A percentile compares a stretch with the other conserved stretches of the same genome.
Evolutionary conservation across 1,139 yeast genomes (phyloP).

Genomic region (Kluyveromyces marxianus): DNA sequence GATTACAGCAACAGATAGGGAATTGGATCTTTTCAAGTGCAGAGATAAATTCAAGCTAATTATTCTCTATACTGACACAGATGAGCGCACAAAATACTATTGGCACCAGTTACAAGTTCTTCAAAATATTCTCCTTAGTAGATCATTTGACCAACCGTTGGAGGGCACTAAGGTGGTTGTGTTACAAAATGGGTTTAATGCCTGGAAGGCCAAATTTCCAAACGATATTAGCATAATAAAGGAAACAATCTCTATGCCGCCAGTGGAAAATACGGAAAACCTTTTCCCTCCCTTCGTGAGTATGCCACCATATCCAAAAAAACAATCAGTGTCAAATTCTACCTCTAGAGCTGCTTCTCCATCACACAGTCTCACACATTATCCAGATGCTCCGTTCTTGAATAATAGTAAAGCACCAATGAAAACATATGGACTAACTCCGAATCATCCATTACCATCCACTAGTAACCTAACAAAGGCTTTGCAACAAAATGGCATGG

Average conservation of each 20-base stretch:
- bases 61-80: conserved; percentile 51
- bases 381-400: conserved; percentile 3
- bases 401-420: background rate
- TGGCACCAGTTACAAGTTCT: conserved; percentile 18
- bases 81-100: conserved; percentile 15
- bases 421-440: background rate
- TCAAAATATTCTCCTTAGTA: conserved; percentile 18
- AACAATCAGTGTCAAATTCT: background rate
- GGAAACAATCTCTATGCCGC: background rate
- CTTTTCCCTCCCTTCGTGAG: background rate
- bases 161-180: conserved; percentile 13
- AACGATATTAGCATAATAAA: background rate
- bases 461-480: conserved; percentile 3
- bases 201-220: conserved; percentile 14
- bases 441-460: conserved; percentile 1
- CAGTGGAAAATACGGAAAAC: background rate
- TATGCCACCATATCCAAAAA: background rate
- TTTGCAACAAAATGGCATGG: conserved; percentile 6
- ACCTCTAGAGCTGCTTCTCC: background rate
- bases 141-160: conserved; percentile 25
- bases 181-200: conserved; percentile 19
- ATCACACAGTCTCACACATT: background rate
- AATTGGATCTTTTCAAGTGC: conserved; percentile 42
- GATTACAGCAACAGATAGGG: conserved; percentile 45
- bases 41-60: conserved; percentile 53